Conservation (phyloP, 2,329 filamentous ascomycete genomes). For the Beauveria australis region DNA sequence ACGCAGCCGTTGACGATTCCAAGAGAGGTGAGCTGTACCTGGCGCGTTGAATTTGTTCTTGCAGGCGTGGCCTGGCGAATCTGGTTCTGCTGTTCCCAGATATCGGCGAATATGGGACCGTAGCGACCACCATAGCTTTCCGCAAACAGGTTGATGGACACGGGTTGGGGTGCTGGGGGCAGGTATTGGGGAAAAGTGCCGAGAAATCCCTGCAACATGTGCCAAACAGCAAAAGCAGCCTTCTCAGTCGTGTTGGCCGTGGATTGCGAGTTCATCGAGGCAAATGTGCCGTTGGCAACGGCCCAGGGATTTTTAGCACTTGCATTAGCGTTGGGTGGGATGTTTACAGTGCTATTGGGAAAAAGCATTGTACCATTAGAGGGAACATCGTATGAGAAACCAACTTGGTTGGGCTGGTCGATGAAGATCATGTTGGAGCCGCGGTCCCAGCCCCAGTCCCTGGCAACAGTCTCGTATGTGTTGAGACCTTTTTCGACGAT, state of each 20-base stretch:
- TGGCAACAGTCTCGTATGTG: slow-evolving; percentile 45
- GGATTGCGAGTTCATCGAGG: slow-evolving; percentile 37
- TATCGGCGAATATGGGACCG: slow-evolving; percentile 53
- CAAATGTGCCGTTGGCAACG: slow-evolving; percentile 57
- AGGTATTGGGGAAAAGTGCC: slow-evolving; percentile 50
- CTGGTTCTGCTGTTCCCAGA: slow-evolving; percentile 54
- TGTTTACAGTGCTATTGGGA: slow-evolving; percentile 28
- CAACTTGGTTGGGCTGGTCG: slow-evolving; percentile 61
- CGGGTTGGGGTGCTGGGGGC: slow-evolving; percentile 36
- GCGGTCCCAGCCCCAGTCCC: slow-evolving; percentile 59
- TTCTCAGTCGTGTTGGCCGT: slow-evolving; percentile 49
- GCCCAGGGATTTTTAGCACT: slow-evolving; percentile 21
- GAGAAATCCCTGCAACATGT: slow-evolving; percentile 56
- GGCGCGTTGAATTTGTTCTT: slow-evolving; percentile 41
- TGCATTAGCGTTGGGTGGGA: slow-evolving; percentile 16
- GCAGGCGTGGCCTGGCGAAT: slow-evolving; percentile 42
- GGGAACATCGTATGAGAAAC: slow-evolving; percentile 57
- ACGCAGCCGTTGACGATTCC: slow-evolving; percentile 67
- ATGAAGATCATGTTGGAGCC: slow-evolving; percentile 48
- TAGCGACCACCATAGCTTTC: slow-evolving; percentile 67
- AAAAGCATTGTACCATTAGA: slow-evolving; percentile 53
- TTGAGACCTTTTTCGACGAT: slow-evolving; percentile 38
- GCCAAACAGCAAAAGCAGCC: slow-evolving; percentile 54
- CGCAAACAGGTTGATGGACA: slow-evolving; percentile 57
- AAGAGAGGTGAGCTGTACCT: slow-evolving; percentile 53